These are phyloP conservation scores for Trichosporon sp. DNA, from an alignment of 1,284 basidiomycete species.

Conservation along the genomic window DNA sequence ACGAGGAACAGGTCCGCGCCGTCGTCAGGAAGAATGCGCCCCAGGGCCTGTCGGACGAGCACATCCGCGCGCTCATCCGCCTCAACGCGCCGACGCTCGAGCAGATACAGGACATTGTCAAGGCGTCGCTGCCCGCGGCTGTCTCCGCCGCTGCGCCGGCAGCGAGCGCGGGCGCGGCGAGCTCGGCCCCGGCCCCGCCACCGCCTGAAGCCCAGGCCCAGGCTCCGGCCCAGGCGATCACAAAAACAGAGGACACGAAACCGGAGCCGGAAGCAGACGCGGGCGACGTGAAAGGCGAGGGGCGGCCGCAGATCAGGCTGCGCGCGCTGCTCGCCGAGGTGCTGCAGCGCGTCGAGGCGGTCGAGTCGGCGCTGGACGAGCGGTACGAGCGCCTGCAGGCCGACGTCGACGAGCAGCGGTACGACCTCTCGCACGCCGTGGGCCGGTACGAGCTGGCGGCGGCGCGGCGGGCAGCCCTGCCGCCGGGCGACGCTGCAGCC, in stretches of 20 bases:
- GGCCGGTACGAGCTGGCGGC: neutral
- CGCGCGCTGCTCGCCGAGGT: neutral
- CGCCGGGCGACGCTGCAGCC: neutral
- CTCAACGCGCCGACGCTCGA: neutral
- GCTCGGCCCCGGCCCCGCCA: too few species aligned
- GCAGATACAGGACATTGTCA: neutral
- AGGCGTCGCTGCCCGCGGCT: neutral
- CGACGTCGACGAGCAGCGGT: slow-evolving; percentile 1
- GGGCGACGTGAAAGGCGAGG: neutral
- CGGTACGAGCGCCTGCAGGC: neutral
- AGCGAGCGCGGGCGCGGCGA: neutral
- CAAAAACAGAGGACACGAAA: neutral
- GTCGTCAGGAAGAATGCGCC: neutral
- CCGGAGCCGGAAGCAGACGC: neutral
- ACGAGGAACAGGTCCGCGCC: neutral
- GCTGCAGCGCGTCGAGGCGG: neutral
- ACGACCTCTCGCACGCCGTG: neutral
- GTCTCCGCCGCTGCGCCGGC: neutral
- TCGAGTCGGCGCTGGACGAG: neutral
- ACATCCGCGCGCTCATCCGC: neutral
- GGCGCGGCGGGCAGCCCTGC: neutral
- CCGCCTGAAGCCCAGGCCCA: too few species aligned
- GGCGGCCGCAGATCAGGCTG: neutral
- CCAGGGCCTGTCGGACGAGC: neutral
- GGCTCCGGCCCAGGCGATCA: too few species aligned